Evolutionary conservation across 2,329 filamentous ascomycete genomes (phyloP).

Genomic region (Torrubiellomyces zombiae): DNA sequence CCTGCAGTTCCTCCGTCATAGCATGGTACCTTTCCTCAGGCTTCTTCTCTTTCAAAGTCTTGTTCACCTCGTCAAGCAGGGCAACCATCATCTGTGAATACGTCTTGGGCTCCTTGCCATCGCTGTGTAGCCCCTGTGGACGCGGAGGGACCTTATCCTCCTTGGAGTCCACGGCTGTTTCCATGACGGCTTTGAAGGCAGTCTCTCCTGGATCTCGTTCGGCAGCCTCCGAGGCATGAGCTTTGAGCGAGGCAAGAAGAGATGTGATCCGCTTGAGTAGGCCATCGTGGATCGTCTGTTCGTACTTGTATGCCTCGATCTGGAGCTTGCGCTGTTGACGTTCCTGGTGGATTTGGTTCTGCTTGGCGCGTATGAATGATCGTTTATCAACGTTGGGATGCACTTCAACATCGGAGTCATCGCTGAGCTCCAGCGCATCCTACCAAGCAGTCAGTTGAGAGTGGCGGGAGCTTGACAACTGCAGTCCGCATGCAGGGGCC

Average conservation of each 20-base stretch:
- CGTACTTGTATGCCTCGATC: slow-evolving; percentile 85
- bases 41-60: slow-evolving; percentile 62
- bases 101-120: slow-evolving; percentile 57
- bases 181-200: slow-evolving; percentile 79
- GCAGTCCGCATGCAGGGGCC: not conserved
- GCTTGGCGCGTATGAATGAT: slow-evolving; percentile 96
- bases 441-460: too few species aligned
- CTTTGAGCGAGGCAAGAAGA: slow-evolving; percentile 58
- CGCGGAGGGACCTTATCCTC: slow-evolving; percentile 60
- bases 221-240: slow-evolving; percentile 51
- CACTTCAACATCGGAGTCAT: slow-evolving; percentile 95
- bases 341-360: slow-evolving; percentile 90
- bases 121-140: slow-evolving; percentile 62
- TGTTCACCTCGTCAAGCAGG: slow-evolving; percentile 85
- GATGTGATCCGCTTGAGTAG: slow-evolving; percentile 69
- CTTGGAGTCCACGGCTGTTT: slow-evolving; percentile 53
- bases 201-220: slow-evolving; percentile 54
- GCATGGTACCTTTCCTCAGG: slow-evolving; percentile 50
- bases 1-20: slow-evolving; percentile 63
- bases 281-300: slow-evolving; percentile 82
- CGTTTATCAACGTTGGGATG: slow-evolving; percentile 98
- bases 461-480: too few species aligned
- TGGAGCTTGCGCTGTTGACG: slow-evolving; percentile 71
- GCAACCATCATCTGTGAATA: slow-evolving; percentile 98
- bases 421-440: slow-evolving; percentile 89